Conservation (phyloP, 1,284 basidiomycete genomes). For the Lignosus rhinocerotis region DNA sequence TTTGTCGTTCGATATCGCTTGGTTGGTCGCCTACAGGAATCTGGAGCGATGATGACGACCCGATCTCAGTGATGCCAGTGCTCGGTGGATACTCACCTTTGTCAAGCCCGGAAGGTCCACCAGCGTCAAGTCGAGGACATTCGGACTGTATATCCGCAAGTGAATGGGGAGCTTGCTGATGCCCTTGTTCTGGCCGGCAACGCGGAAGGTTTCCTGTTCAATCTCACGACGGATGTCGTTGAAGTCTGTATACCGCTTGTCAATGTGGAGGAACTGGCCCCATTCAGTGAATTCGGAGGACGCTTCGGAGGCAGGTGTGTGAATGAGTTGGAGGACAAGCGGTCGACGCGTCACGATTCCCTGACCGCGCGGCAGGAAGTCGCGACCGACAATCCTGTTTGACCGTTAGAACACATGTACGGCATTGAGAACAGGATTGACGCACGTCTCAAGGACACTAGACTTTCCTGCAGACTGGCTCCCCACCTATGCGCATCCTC, state of each 20-base stretch:
- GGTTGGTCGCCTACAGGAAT: conserved; percentile 91
- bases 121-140: conserved; percentile 93
- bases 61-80: background rate
- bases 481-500: conserved; percentile 57
- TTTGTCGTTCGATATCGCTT: conserved; percentile 96
- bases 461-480: conserved; percentile 87
- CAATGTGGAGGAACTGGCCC: conserved; percentile 96
- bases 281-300: conserved; percentile 71
- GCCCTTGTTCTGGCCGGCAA: conserved; percentile 99
- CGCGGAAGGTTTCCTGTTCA: conserved; percentile 96
- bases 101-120: conserved; percentile 97
- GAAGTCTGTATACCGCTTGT: conserved; percentile 96
- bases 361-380: conserved; percentile 92
- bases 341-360: conserved; percentile 97
- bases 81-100: conserved; percentile 59
- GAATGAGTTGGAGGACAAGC: conserved; percentile 93
- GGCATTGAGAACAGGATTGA: conserved; percentile 22
- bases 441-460: conserved; percentile 83
- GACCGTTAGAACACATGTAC: background rate
- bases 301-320: conserved; percentile 66
- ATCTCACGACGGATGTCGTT: conserved; percentile 94
- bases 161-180: conserved; percentile 95
- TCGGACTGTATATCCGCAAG: conserved; percentile 92
- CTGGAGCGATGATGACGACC: conserved; percentile 37
- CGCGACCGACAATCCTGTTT: conserved; percentile 86